Base-by-base conservation (phyloP, 2,329 filamentous ascomycete genomes). In the Podosphaera leucotricha region DNA sequence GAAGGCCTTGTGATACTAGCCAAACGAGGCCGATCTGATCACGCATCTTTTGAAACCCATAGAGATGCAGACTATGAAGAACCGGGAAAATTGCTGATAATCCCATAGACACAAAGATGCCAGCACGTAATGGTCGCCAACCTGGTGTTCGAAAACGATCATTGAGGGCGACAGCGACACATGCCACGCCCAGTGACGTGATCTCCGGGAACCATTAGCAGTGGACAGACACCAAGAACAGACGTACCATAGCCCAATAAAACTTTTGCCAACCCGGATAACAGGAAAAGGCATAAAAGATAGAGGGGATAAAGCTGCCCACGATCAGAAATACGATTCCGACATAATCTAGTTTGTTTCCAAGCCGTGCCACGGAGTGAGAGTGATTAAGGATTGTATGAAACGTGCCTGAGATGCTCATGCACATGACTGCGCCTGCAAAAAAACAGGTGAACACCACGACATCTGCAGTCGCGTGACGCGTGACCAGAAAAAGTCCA, bases 261-360 rank as follows among this genome's bases (percentile, higher is more conserved):
- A 70, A 57, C 38, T 64, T 66, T 63, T 84, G 74, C 54, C 87
- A 59, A 6, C 59, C 54, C 2, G 75, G 72, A 49, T 76, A 64
- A 55, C 78, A 84, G 54, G 72, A 82, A 59, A 92, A 84, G 2
- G 79, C 85, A 60, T 92, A 93, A 60, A 83, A 90, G 47, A 98
- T 61, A 42, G 81, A 80, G 2, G 90, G 86, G 39, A 95, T 73
- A 57, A 87, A 93, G 58, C 80, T 87, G 6, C 90, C 90, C 52
- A 87, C 81, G 47, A 95, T 95, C 52, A 98, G 64, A 41, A 77
- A 73, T 24, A 95, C 82, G 53, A 98, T 98, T 6, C 90, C 90
- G 4, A 87, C 73, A 59, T 98, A 95, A 59, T 98, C 90, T 46
- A 95, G 64, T 60, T 92, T 83, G 59, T 95, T 95, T 10, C 86